Base-by-base conservation (phyloP, 140 eudicot species). In the Flaveria floridana region DNA sequence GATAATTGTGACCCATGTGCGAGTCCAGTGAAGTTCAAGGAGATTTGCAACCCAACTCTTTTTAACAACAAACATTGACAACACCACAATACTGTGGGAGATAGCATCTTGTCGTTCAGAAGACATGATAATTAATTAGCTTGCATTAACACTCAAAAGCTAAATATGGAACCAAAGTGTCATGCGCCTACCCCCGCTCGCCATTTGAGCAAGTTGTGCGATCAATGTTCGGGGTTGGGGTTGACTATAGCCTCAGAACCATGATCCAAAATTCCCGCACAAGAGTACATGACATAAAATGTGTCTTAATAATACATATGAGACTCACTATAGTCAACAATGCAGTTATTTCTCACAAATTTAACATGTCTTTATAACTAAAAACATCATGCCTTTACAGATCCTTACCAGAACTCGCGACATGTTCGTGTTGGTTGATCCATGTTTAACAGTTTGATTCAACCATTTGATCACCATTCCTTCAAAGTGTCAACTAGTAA, bases 321-420 rank as follows among this genome's bases (percentile, higher is more conserved):
- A 34, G 7, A 34, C 41, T 34, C 41, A 3, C 41, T 34, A 34
- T 6, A 34, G 41, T 34, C 41, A 34, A 4, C 41, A 2, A 48
- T 14, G 15, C 3, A 53, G 75, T 77, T 78, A 78, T 78, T 78
- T 70, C 41, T 57, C 70, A 65, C 53, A 55, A 39, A 39, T 2
- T 62, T 48, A 62, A 74, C 62, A 66, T 62, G 78, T 74, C n/a
- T 74, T 26, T 63, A 2, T 7, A 23, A 25, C 55, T 12, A 21
- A 9, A n/a, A 0, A 73, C 15, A 20, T 56, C 55, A 67, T 55
- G 37, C 68, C 74, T 68, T 20, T 18, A 19, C 57, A 77, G 80
- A 67, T 67, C 46, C 72, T 65, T 39, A 66, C 73, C 73, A 75
- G 66, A 75, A 66, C 16, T 42, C 1, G 6, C 42, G 15, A 39